Conservation (phyloP, 2,329 filamentous ascomycete genomes). For the Pseudocercospora eumusae region DNA sequence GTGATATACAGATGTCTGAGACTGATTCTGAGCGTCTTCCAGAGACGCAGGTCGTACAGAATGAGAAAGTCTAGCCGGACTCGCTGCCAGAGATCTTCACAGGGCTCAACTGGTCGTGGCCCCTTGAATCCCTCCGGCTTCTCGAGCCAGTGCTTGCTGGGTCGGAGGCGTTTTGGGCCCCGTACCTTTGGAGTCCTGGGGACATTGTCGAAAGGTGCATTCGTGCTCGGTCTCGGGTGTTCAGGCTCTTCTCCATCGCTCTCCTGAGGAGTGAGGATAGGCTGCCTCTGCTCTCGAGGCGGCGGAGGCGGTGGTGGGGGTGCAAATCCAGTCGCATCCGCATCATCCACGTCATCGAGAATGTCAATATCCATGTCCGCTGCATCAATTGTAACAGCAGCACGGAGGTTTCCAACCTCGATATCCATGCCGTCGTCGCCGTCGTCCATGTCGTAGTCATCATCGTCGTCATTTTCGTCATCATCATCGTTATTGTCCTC, state of each 20-base stretch:
- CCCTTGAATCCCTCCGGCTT: conserved; percentile 66
- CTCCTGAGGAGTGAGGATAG: conserved; percentile 36
- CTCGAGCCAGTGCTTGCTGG: conserved; percentile 82
- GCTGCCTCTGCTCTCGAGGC: conserved; percentile 28
- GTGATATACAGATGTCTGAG: conserved; percentile 92
- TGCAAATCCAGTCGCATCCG: conserved; percentile 71
- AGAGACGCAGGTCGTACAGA: conserved; percentile 89
- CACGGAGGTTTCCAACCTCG: conserved; percentile 38
- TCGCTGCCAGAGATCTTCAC: conserved; percentile 85
- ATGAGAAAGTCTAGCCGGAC: conserved; percentile 93
- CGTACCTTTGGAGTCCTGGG: conserved; percentile 72
- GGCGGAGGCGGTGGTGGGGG: conserved; percentile 63
- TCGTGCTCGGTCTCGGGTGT: conserved; percentile 47
- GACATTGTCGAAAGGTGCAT: conserved; percentile 56
- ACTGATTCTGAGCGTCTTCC: conserved; percentile 92
- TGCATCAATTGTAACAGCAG: conserved; percentile 33
- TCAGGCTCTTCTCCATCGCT: conserved; percentile 45
- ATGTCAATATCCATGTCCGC: conserved; percentile 55
- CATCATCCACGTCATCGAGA: conserved; percentile 57
- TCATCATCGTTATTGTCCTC: conserved; percentile 49
- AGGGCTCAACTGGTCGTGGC: conserved; percentile 57
- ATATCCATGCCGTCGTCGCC: conserved; percentile 48
- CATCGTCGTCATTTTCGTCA: conserved; percentile 51
- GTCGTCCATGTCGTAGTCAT: conserved; percentile 37
- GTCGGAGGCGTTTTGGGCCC: conserved; percentile 55